These are phyloP conservation scores for Phytophthora constricta DNA, from an alignment of 352 stramenopile species.

Conservation along the genomic window DNA sequence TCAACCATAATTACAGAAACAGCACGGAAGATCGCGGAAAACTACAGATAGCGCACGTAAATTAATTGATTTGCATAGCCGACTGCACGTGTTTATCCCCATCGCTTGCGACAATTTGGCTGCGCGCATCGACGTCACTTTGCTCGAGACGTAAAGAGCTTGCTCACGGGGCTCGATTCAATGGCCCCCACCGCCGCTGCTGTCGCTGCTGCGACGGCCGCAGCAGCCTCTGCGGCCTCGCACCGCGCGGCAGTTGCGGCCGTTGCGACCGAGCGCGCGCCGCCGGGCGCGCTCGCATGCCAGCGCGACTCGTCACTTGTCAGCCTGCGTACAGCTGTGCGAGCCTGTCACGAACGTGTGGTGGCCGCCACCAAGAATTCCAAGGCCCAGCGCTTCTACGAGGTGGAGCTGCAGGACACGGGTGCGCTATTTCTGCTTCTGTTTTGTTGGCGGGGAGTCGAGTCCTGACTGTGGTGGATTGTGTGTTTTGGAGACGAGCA, in stretches of 20 bases:
- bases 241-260: slow-evolving; percentile 3
- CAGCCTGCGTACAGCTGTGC: slow-evolving; percentile 53
- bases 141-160: too few relatives aligned
- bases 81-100: slow-evolving; percentile 15
- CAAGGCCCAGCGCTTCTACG: slow-evolving; percentile 49
- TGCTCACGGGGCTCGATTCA: too few relatives aligned
- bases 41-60: neutral
- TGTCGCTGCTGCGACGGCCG: slow-evolving; percentile 22
- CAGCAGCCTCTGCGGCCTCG: slow-evolving; percentile 11
- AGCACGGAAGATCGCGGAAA: neutral
- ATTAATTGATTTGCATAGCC: neutral
- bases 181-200: slow-evolving; percentile 33
- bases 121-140: too few relatives aligned
- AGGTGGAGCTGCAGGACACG: slow-evolving; percentile 76
- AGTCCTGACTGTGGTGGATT: neutral
- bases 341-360: slow-evolving; percentile 41
- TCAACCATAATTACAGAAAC: slow-evolving; percentile 15
- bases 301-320: slow-evolving; percentile 73
- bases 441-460: neutral
- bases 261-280: slow-evolving; percentile 24
- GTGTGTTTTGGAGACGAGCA: slow-evolving; percentile 4
- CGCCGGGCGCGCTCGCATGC: slow-evolving; percentile 61
- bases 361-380: slow-evolving; percentile 41
- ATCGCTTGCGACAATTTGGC: slow-evolving; percentile 11
- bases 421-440: slow-evolving; percentile 29